Evolutionary conservation across 2,329 filamentous ascomycete genomes (phyloP).

Genomic region (Cladophialophora bantiana): DNA sequence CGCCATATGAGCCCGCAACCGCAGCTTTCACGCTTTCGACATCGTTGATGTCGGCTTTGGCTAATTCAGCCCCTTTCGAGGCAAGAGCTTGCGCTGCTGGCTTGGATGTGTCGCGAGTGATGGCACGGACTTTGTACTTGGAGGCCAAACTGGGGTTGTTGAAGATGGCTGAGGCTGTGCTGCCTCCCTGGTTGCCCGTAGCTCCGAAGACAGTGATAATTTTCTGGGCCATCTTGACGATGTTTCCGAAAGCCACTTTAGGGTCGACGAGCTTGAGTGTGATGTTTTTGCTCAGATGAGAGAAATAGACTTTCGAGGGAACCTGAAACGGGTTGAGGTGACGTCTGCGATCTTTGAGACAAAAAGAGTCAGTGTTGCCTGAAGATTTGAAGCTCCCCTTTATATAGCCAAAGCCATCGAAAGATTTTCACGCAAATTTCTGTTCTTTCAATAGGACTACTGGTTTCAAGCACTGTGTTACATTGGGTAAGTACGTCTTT

Average conservation of each 20-base stretch:
- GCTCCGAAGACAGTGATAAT: slow-evolving; percentile 59
- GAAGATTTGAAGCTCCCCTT: neutral
- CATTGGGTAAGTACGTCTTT: slow-evolving; percentile 11
- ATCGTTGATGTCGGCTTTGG: slow-evolving; percentile 50
- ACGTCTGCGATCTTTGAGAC: neutral
- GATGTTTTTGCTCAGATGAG: neutral
- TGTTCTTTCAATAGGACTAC: neutral
- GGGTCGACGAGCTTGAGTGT: neutral
- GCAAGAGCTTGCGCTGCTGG: slow-evolving; percentile 43
- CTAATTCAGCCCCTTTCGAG: slow-evolving; percentile 45
- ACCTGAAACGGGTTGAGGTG: neutral
- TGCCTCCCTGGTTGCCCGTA: slow-evolving; percentile 61
- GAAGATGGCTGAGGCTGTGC: slow-evolving; percentile 56
- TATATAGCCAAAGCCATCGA: neutral
- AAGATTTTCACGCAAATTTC: neutral
- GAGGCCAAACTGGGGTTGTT: slow-evolving; percentile 54
- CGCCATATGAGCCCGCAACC: slow-evolving; percentile 54
- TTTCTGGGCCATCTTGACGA: slow-evolving; percentile 40
- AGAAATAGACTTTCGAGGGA: neutral
- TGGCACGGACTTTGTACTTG: slow-evolving; percentile 58
- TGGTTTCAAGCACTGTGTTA: neutral
- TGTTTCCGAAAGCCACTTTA: slow-evolving; percentile 21
- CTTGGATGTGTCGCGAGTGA: slow-evolving; percentile 56
- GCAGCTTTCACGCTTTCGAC: slow-evolving; percentile 51
- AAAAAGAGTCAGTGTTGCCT: neutral